Percentiles rank a stretch among this genome's conserved stretches.
phyloP scores from a whole-genome alignment of 805 yeast genomes.

The Candida palmyrensis region DNA sequence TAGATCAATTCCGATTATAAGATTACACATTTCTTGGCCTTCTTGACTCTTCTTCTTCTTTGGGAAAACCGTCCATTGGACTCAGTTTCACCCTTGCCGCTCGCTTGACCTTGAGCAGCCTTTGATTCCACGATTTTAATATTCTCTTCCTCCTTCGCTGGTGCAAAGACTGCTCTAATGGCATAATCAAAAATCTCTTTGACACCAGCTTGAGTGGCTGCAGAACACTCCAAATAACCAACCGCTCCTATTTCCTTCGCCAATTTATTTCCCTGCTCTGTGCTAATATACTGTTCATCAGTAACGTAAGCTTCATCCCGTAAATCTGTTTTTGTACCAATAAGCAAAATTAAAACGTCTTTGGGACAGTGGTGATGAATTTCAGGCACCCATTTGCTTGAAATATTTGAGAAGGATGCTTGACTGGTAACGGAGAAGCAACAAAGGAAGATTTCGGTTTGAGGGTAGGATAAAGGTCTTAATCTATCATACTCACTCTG shows the following conservation, averaged over 20 bases:
- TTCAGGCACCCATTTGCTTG: conserved; percentile 76
- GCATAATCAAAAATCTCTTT: conserved; percentile 82
- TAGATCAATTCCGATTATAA: conserved; percentile 18
- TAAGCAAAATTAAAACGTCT: conserved; percentile 61
- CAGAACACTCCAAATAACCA: conserved; percentile 82
- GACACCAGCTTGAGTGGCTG: conserved; percentile 83
- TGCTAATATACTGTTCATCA: conserved; percentile 61
- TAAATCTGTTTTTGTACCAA: conserved; percentile 87
- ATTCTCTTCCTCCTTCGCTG: conserved; percentile 28
- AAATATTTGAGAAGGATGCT: conserved; percentile 73
- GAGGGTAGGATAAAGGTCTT: conserved; percentile 87
- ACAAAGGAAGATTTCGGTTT: conserved; percentile 80
- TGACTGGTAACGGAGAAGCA: conserved; percentile 85
- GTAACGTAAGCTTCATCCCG: conserved; percentile 77
- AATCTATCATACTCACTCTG: conserved; percentile 88
- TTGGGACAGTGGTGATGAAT: conserved; percentile 77
- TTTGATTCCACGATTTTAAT: conserved; percentile 6
- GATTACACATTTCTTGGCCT: conserved; percentile 36
- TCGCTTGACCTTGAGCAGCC: background rate
- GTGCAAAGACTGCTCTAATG: conserved; percentile 60
- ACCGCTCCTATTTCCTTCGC: conserved; percentile 71
- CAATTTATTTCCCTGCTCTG: conserved; percentile 56
- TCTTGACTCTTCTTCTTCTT: conserved; percentile 24
- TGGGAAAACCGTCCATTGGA: conserved; percentile 9
- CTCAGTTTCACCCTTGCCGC: background rate